Base-by-base conservation (phyloP, 768 basidiomycete genomes). In the Russula emetica region DNA sequence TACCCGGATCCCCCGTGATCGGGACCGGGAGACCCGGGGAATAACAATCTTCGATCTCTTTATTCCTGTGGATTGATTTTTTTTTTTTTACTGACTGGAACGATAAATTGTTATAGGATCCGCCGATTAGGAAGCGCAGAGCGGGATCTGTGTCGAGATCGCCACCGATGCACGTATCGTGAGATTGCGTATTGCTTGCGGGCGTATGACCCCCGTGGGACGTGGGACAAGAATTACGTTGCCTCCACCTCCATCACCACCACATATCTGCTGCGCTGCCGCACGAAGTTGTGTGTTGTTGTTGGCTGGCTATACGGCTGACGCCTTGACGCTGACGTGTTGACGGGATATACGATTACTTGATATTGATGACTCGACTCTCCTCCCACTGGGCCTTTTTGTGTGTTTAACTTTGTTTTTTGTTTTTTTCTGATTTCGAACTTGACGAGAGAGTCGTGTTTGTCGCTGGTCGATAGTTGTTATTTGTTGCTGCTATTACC, bases 381-480 rank as follows among this genome's bases (percentile, higher is more conserved):
- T 16, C 7, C 30, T 18, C 54, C n/a, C 22, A 5, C 26, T 55
- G 45, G n/a, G 32, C 32, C 4, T 10, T 14, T 26, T 24, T n/a
- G 13, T 24, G 20, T n/a, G 5, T 32, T 38, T 53, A n/a, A 6
- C 6, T 14, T 45, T 52, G 0, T 36, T 11, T 36, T 13, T 13
- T 13, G 1, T 14, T 36, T 5, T 36, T 36, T 14, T 36, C 1
- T 34, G 34, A 34, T 38, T 16, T 26, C 18, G n/a, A 20, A 10
- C n/a, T 45, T 20, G 44, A 45, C 20, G 9, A 7, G n/a, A n/a
- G 30, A 24, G 11, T 52, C 26, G 18, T 50, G 22, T 44, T 44
- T 53, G 54, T 64, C 63, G 63, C 63, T 64, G 63, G 63, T 60
- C 63, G 63, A 64, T 60, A 50, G 47, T 4, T 55, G 32, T 34